phyloP scores from a whole-genome alignment of 2,329 filamentous ascomycete species.

The Sporothrix protearum region DNA sequence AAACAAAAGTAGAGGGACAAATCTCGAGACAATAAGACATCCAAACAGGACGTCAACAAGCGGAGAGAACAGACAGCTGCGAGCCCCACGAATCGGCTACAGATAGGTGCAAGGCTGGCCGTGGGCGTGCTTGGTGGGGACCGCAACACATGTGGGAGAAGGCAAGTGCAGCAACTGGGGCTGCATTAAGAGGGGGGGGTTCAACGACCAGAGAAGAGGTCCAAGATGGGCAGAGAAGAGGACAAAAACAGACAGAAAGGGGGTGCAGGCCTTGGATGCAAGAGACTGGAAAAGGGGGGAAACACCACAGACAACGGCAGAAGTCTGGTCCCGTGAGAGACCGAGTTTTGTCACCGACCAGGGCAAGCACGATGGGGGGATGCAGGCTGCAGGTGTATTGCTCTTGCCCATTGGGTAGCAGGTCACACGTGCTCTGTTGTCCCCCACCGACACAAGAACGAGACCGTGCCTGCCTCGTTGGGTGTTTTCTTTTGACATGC shows the following conservation, averaged over 20 bases:
- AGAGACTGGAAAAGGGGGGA: constrained; percentile 11
- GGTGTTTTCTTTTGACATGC: neutral
- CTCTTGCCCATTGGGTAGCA: constrained; percentile 6
- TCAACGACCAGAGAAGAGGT: neutral
- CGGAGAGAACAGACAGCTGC: neutral
- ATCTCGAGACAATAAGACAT: neutral
- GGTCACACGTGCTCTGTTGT: constrained; percentile 5
- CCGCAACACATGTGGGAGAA: constrained; percentile 6
- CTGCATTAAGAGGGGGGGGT: neutral
- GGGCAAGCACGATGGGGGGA: constrained; percentile 13
- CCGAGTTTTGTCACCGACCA: constrained; percentile 14
- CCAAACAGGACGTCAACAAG: neutral
- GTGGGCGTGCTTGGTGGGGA: neutral
- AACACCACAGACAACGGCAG: constrained; percentile 7
- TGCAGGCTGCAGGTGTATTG: neutral
- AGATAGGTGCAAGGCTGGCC: constrained; percentile 2
- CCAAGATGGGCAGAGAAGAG: neutral
- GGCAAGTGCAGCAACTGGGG: neutral
- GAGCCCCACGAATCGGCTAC: neutral
- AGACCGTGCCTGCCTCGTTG: constrained; percentile 1
- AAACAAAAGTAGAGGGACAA: neutral
- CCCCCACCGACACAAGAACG: constrained; percentile 12
- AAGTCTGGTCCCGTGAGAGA: constrained; percentile 19
- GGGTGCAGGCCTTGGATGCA: constrained; percentile 16
- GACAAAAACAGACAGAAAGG: neutral